These are phyloP conservation scores for Coemansia sp. DNA, from an alignment of 192 early-diverging fungal species.

Conservation along the genomic window DNA sequence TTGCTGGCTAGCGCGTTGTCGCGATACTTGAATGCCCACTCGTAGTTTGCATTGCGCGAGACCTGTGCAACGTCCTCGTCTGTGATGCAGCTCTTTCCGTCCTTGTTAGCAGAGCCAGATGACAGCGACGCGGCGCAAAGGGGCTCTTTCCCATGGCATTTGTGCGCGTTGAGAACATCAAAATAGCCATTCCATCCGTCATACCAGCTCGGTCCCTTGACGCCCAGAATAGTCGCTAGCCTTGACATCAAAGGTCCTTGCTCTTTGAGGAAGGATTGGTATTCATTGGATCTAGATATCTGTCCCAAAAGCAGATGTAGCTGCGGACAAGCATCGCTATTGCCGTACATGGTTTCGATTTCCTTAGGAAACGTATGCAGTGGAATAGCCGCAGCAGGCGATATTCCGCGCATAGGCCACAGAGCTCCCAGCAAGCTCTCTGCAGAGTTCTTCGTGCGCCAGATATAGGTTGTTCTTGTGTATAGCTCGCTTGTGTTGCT, in stretches of 20 bases:
- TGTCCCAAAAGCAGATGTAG: conserved; percentile 6
- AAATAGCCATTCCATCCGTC: conserved; percentile 38
- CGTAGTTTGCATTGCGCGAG: conserved; percentile 40
- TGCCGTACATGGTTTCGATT: conserved; percentile 56
- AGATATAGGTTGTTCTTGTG: conserved; percentile 60
- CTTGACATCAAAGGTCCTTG: conserved; percentile 41
- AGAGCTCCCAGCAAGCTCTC: conserved; percentile 52
- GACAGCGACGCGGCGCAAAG: conserved; percentile 21
- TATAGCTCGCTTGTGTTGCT: conserved; percentile 53
- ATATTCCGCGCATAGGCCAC: conserved; percentile 44
- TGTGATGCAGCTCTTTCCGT: conserved; percentile 20
- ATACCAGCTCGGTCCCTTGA: conserved; percentile 27
- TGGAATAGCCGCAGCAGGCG: conserved; percentile 21
- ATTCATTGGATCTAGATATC: conserved; percentile 19
- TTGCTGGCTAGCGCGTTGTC: conserved; percentile 32
- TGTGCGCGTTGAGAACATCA: conserved; percentile 43
- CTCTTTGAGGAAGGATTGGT: conserved; percentile 35
- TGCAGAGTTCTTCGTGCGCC: conserved; percentile 62
- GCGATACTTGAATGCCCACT: conserved; percentile 32
- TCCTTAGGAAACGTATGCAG: conserved; percentile 52
- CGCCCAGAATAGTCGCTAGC: conserved; percentile 35
- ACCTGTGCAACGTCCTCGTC: conserved; percentile 38
- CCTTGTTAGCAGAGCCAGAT: conserved; percentile 13
- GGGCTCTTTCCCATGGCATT: conserved; percentile 33
- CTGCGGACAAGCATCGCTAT: conserved; percentile 47